Conservation (phyloP, 495 filamentous ascomycete genomes). For the Lophiostoma macrostomum region DNA sequence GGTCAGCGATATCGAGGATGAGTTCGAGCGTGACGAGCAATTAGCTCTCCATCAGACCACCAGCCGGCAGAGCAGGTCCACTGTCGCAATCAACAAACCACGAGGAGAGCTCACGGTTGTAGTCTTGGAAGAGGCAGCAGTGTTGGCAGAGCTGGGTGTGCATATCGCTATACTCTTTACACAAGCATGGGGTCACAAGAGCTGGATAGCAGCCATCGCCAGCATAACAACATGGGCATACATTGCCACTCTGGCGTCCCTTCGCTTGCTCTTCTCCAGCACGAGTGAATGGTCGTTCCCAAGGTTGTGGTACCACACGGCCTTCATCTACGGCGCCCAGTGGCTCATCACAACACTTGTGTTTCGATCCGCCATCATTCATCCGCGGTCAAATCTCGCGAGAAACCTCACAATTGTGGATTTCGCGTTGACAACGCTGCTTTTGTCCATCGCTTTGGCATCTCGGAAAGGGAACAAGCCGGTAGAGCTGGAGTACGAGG, state of each 20-base stretch:
- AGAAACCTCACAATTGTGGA: constrained; percentile 62
- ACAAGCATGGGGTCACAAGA: constrained; percentile 53
- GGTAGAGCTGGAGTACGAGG: constrained; percentile 81
- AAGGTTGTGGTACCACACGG: constrained; percentile 89
- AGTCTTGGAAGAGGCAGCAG: constrained; percentile 67
- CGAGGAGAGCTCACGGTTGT: constrained; percentile 67
- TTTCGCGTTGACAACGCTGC: constrained; percentile 69
- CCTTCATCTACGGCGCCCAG: constrained; percentile 75
- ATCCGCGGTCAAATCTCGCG: constrained; percentile 62
- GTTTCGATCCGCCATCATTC: constrained; percentile 83
- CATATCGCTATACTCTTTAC: constrained; percentile 60
- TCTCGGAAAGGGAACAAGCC: constrained; percentile 91
- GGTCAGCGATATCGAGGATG: constrained; percentile 60
- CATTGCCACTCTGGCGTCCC: constrained; percentile 67
- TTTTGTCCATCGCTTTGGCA: constrained; percentile 70
- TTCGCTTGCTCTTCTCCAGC: constrained; percentile 70
- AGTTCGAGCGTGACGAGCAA: constrained; percentile 34
- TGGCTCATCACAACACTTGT: constrained; percentile 73
- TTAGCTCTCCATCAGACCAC: constrained; percentile 62
- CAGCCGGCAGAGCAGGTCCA: constrained; percentile 57
- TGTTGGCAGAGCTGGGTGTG: constrained; percentile 66
- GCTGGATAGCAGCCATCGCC: constrained; percentile 59
- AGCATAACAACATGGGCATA: constrained; percentile 75
- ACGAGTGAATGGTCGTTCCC: constrained; percentile 61
- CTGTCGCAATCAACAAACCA: constrained; percentile 75